Evolutionary conservation across 2,329 filamentous ascomycete species (phyloP), one percentile per base, ranked within the genome.

Genomic region (Arthrobotrys iridis): DNA sequence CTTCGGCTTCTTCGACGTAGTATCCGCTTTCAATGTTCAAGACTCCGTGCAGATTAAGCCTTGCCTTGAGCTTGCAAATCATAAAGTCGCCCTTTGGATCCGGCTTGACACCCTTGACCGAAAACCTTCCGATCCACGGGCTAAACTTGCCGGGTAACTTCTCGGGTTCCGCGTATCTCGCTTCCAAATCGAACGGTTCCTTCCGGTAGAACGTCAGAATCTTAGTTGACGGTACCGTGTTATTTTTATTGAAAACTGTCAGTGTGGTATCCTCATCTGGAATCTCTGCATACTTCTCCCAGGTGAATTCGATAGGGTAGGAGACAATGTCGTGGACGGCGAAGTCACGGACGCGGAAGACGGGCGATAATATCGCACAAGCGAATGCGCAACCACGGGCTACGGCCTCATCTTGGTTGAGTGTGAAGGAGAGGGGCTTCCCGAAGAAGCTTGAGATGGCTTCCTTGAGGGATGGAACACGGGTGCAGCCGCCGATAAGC

Each of bases 141-240:
- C 93, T 92, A 77, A 90, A 87, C 87, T 94, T 96, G 80, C 93
- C 93, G 15, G 95, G 95, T 6, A 99, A 89, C 64, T 87, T 84
- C 48, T 96, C 93, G 18, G 93, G 91, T 81, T 94, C 91, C 77
- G 91, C 90, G 82, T 99, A 99, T 80, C 91, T 90, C 75, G 95
- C 95, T 86, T 99, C 95, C 60, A 99, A 87, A 81, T 97, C 93
- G 83, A 98, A 99, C 50, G 93, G 88, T 84, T 98, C 93, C 86
- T 98, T 98, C 80, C 95, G 91, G 87, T 98, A 99, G 86, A 99
- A 99, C 40, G 95, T 99, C 64, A 99, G 89, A 79, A 99, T 98
- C 88, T 99, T 99, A 78, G 95, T 99, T 4, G 94, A 98, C 64
- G 95, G 95, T 87, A 99, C 90, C 77, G 96, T 89, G 81, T 97